Conservation (phyloP, 163 green algal species). For the Scenedesmus sp. region DNA sequence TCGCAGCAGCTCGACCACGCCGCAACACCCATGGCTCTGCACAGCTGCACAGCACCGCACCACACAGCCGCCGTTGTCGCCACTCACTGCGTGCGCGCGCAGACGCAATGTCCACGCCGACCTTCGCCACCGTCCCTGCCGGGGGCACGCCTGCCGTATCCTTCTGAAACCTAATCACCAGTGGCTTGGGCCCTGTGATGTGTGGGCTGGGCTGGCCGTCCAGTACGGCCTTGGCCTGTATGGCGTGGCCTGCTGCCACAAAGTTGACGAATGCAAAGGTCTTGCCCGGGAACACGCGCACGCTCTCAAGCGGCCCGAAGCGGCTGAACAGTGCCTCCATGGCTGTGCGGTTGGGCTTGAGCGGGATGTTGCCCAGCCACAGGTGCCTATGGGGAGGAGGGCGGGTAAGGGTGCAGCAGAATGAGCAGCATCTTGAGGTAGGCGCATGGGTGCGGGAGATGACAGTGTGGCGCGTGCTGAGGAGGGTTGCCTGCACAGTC, state of each 20-base stretch:
- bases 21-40: neutral
- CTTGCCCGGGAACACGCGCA: constrained; percentile 82
- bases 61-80: neutral
- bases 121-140: neutral
- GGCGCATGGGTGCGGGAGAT: neutral
- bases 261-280: constrained; percentile 90
- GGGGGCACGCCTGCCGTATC: constrained; percentile 48
- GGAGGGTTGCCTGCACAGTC: no score
- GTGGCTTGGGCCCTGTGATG: constrained; percentile 76
- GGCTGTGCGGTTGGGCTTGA: constrained; percentile 69
- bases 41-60: neutral
- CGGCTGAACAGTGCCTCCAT: constrained; percentile 74
- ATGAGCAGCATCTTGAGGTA: neutral
- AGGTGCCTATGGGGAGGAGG: constrained; percentile 71
- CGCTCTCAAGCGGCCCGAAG: constrained; percentile 75
- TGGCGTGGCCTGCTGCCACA: constrained; percentile 58
- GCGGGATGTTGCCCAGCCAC: constrained; percentile 85
- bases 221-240: constrained; percentile 72
- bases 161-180: constrained; percentile 83
- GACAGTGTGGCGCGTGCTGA: neutral
- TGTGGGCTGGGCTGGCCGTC: constrained; percentile 71
- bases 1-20: neutral
- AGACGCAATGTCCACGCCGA: neutral
- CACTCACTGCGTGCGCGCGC: constrained; percentile 27
- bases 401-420: neutral